A percentile compares a stretch with the other conserved stretches of the same genome.
phyloP scores from a whole-genome alignment of 2,329 filamentous ascomycete genomes.

The Lachnellula arida region DNA sequence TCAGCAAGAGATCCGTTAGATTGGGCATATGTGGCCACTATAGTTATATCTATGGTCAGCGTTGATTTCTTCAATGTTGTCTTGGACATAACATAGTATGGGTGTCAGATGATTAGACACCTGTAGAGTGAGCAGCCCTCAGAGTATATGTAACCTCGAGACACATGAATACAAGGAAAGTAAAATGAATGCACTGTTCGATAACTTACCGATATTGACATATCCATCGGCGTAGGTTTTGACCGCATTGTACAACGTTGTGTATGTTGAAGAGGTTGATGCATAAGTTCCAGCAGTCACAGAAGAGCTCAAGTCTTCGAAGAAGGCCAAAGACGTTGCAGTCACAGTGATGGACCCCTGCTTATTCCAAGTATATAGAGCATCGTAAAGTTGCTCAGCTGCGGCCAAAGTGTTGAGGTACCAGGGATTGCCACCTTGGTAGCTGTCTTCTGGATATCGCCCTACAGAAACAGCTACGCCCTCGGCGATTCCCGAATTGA shows the following conservation, averaged over 20 bases:
- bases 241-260: slow-evolving; percentile 58
- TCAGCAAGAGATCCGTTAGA: slow-evolving; percentile 61
- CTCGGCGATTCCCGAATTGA: slow-evolving; percentile 61
- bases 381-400: slow-evolving; percentile 75
- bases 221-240: slow-evolving; percentile 59
- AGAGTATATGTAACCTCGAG: too few species aligned
- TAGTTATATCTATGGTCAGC: too few species aligned
- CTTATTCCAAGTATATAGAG: slow-evolving; percentile 65
- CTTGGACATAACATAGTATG: too few species aligned
- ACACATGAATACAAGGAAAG: too few species aligned
- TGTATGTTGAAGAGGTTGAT: slow-evolving; percentile 54
- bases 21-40: slow-evolving; percentile 44
- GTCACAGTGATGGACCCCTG: slow-evolving; percentile 61
- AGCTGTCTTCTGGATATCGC: slow-evolving; percentile 67
- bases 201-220: slow-evolving; percentile 34
- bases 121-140: too few species aligned
- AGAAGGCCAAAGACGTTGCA: slow-evolving; percentile 63
- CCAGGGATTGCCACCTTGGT: slow-evolving; percentile 79
- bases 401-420: slow-evolving; percentile 72
- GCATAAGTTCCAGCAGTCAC: slow-evolving; percentile 59
- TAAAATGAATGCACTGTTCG: too few species aligned
- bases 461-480: slow-evolving; percentile 60
- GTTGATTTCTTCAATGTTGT: too few species aligned
- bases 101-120: too few species aligned
- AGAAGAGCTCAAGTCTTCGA: slow-evolving; percentile 57